Evolutionary conservation across 176 grass and related monocot genomes (phyloP).

Genomic region (Leersia perrieri): DNA sequence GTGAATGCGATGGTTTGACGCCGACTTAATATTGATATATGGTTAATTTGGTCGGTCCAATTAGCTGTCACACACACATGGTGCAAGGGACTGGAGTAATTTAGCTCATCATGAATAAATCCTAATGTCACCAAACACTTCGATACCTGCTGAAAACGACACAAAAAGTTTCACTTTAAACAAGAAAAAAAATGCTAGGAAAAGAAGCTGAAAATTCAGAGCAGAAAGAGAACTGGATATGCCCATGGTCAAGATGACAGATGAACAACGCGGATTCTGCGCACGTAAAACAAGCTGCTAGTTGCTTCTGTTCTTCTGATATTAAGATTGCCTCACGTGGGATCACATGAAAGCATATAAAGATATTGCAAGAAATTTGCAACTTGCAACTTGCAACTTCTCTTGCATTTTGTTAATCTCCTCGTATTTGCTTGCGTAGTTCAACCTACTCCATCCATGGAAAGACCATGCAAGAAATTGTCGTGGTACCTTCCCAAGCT

Average conservation of each 20-base stretch:
- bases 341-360: constrained; percentile 5
- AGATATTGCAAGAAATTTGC: not conserved
- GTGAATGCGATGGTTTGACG: constrained; percentile 5
- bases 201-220: not conserved
- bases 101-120: not conserved
- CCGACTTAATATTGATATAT: not conserved
- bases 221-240: not conserved
- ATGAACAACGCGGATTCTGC: not conserved
- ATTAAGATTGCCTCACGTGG: constrained; percentile 38
- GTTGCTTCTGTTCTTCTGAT: not conserved
- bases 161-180: not conserved
- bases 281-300: not conserved
- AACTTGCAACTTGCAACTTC: constrained; percentile 18
- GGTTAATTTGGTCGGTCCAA: constrained; percentile 34
- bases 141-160: not conserved
- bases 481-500: too few species aligned
- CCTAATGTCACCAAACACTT: not conserved
- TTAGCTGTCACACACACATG: constrained; percentile 21
- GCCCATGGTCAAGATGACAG: constrained; percentile 9
- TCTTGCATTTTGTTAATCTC: not conserved
- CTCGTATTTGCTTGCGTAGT: constrained; percentile 8
- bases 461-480: too few species aligned
- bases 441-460: constrained; percentile 12
- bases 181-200: not conserved
- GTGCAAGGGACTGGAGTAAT: not conserved